Base-by-base conservation (phyloP, 163 green algal species). In the Volvox carteri region DNA sequence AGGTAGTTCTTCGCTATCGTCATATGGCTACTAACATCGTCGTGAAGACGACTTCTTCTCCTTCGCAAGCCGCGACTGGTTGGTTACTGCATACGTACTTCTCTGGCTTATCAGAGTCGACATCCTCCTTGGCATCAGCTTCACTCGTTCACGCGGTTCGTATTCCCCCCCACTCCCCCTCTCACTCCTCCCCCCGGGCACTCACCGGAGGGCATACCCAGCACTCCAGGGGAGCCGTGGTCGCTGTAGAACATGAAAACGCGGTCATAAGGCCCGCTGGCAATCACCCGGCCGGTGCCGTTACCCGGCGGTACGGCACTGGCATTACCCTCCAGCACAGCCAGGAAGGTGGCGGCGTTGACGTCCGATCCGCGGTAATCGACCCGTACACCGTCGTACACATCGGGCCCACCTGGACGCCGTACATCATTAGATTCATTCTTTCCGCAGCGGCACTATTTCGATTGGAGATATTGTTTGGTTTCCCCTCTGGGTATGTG, bases 221-320 rank as follows among this genome's bases (percentile, higher is more conserved):
- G 84, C 44, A 99, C 95, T 18, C 97, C 94, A 1, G 95, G 94
- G 18, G 95, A 93, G 28, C 97, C 96, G 76, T 98, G 96, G 87
- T 99, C 96, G 19, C 89, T 93, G 93, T 97, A 99, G 88, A 96
- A 99, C 0, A 99, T 91, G 92, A 99, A 99, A 23, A 99, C 93
- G 11, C 93, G 91, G 92, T 99, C 97, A 12, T 93, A n/a, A 2
- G 95, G 92, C 1, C 95, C 95, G 25, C 87, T 95, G 75, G 93
- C 94, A 68, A 99, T 88, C 46, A 98, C 95, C 83, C 95, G 84
- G 3, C 88, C 93, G 77, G 67, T 96, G 81, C 94, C 92, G 14
- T 21, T 52, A 54, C 73, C 89, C 86, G 0, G 52, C 70, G 79
- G 62, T 44, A 95, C 75, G 16, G 83, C 92, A 8, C 74, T 70